phyloP scores from a whole-genome alignment of 2,329 filamentous ascomycete genomes.

The Xylariaceae sp. region DNA sequence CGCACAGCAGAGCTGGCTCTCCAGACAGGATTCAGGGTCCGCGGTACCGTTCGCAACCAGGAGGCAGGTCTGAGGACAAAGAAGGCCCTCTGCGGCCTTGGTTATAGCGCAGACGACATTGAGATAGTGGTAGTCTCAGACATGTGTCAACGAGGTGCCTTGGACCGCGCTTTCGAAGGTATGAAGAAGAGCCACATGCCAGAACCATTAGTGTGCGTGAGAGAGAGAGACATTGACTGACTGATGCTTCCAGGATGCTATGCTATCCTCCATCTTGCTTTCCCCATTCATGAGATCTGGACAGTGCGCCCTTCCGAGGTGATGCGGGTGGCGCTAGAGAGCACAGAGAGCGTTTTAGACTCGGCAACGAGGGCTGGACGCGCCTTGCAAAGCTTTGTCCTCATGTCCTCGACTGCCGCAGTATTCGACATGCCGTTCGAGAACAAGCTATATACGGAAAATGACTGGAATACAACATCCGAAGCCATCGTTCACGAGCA shows the following conservation, averaged over 20 bases:
- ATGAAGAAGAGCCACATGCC: not conserved
- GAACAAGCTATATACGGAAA: slow-evolving; percentile 20
- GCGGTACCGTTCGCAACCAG: slow-evolving; percentile 26
- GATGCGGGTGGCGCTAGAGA: slow-evolving; percentile 19
- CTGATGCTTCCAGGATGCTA: slow-evolving; percentile 20
- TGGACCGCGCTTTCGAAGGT: slow-evolving; percentile 24
- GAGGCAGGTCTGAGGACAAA: slow-evolving; percentile 23
- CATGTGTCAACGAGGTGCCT: slow-evolving; percentile 18
- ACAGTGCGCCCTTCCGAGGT: slow-evolving; percentile 21
- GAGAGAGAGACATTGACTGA: not conserved
- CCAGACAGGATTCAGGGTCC: slow-evolving; percentile 23
- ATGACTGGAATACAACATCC: slow-evolving; percentile 25
- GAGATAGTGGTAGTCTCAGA: slow-evolving; percentile 25
- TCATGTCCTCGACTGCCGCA: slow-evolving; percentile 25
- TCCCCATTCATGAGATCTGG: slow-evolving; percentile 21
- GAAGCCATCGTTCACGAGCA: slow-evolving; percentile 15
- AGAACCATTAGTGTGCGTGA: too few species aligned
- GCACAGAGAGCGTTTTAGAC: slow-evolving; percentile 19
- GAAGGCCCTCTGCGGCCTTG: slow-evolving; percentile 17
- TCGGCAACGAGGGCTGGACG: slow-evolving; percentile 19
- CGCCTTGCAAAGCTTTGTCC: slow-evolving; percentile 21
- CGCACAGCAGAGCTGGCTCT: slow-evolving; percentile 24
- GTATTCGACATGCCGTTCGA: slow-evolving; percentile 22
- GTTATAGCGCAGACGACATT: slow-evolving; percentile 18
- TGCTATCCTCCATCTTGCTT: slow-evolving; percentile 26